Percentiles rank a stretch among this genome's conserved stretches.
These are phyloP conservation scores for Telfairia occidentalis DNA, from an alignment of 331 rosid genomes.

Conservation along the genomic window DNA sequence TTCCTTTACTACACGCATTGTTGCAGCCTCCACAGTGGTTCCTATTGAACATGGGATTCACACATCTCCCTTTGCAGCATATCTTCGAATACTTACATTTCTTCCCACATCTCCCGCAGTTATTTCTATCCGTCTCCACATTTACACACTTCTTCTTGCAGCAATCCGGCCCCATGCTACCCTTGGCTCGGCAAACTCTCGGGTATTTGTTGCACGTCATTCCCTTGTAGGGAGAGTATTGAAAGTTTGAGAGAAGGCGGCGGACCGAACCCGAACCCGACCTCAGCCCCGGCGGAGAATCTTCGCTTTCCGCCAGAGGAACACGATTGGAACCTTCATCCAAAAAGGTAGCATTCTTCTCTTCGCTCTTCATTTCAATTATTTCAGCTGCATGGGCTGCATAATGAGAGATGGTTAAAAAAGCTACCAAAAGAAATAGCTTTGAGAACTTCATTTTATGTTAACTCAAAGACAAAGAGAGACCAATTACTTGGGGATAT, in stretches of 20 bases:
- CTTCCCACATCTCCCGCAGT: constrained; percentile 53
- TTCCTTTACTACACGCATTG: constrained; percentile 34
- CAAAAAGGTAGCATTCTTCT: background rate
- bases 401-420: background rate
- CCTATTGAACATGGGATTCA: constrained; percentile 25
- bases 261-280: background rate
- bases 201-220: constrained; percentile 33
- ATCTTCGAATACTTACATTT: constrained; percentile 37
- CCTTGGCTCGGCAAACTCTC: constrained; percentile 25
- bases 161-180: constrained; percentile 37
- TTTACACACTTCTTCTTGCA: constrained; percentile 50
- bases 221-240: background rate
- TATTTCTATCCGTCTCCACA: constrained; percentile 27
- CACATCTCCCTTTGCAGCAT: constrained; percentile 53
- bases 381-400: background rate
- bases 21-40: constrained; percentile 47
- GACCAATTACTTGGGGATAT: background rate
- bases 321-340: background rate
- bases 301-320: background rate
- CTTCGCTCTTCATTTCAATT: background rate
- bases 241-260: background rate
- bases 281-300: background rate
- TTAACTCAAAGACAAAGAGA: background rate
- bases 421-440: background rate
- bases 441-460: background rate